Base-by-base conservation (phyloP, 305 asterid species). In the Plantago lanceolata region DNA sequence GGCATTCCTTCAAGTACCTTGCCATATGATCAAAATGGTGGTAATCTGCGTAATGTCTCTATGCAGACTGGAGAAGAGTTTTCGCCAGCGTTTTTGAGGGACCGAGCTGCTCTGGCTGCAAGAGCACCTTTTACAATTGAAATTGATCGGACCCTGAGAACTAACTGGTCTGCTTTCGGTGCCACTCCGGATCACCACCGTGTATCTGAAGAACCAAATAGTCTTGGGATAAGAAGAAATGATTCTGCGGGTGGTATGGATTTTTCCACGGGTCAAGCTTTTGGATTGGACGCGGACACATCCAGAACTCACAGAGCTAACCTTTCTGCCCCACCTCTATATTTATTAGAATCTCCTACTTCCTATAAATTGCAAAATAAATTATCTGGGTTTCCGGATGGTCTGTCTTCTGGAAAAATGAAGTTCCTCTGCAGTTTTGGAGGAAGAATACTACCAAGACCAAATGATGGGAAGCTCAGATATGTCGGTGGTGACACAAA, bases 361-460 rank as follows among this genome's bases (percentile, higher is more conserved):
- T 68, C 83, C 3, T 45, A 28, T 64, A 79, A 75, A 62, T 53
- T 53, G 37, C 66, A 58, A 52, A 67, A 63, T 45, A 68, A 59
- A 58, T 87, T 66, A 54, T 65, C 72, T 37, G 86, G 79, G 56
- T 59, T 66, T 31, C 43, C 54, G 18, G 85, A 76, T 18, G 68
- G 67, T 73, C 54, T 87, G 4, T 70, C 77, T 43, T 50, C 81
- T 14, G 83, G 81, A 35, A 87, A 84, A 63, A 69, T 94, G 56
- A 94, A 91, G 66, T 85, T 90, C 43, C 81, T 94, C 8, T 94
- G 99, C 71, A 94, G 99, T 74, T 86, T 81, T 69, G 95, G 99
- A 19, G 99, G 99, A 47, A 83, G 72, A 72, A 86, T 90, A 70
- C 65, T 88, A 24, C 97, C 90, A 11, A 80, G 99, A 75, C 95